Evolutionary conservation across 805 yeast species (phyloP).

Genomic region (Candida bentonensis): DNA sequence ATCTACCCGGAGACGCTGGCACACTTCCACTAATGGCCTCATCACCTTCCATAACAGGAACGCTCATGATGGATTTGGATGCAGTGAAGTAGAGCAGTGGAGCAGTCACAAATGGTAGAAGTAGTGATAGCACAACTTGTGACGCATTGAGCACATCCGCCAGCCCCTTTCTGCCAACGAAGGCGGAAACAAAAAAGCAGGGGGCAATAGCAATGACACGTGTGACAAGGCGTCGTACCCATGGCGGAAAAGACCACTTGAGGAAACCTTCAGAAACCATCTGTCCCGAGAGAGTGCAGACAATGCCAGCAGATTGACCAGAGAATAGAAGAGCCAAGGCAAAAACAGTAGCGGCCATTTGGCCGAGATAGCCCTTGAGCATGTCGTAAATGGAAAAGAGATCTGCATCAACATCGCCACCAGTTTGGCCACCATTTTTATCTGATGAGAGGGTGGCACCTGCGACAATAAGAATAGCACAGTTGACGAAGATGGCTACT

Average conservation of each 20-base stretch:
- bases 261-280: slow-evolving; percentile 87
- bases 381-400: slow-evolving; percentile 65
- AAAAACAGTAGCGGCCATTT: slow-evolving; percentile 78
- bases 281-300: slow-evolving; percentile 87
- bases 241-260: slow-evolving; percentile 68
- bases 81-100: slow-evolving; percentile 78
- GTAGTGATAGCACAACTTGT: slow-evolving; percentile 69
- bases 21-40: too few relatives aligned
- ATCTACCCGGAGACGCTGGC: slow-evolving; percentile 20
- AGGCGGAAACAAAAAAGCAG: slow-evolving; percentile 57
- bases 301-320: slow-evolving; percentile 93
- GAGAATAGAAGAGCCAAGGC: slow-evolving; percentile 79
- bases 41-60: slow-evolving; percentile 23
- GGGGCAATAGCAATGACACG: slow-evolving; percentile 77
- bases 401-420: slow-evolving; percentile 65
- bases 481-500: slow-evolving; percentile 84
- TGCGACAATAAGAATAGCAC: slow-evolving; percentile 81
- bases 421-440: slow-evolving; percentile 27
- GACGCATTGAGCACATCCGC: slow-evolving; percentile 56
- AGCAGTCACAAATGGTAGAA: slow-evolving; percentile 77
- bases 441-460: slow-evolving; percentile 57
- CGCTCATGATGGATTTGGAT: slow-evolving; percentile 48
- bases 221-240: slow-evolving; percentile 64
- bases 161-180: slow-evolving; percentile 72
- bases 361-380: slow-evolving; percentile 55